Conservation (phyloP, 1,284 basidiomycete species). For the Tilletia caries region DNA sequence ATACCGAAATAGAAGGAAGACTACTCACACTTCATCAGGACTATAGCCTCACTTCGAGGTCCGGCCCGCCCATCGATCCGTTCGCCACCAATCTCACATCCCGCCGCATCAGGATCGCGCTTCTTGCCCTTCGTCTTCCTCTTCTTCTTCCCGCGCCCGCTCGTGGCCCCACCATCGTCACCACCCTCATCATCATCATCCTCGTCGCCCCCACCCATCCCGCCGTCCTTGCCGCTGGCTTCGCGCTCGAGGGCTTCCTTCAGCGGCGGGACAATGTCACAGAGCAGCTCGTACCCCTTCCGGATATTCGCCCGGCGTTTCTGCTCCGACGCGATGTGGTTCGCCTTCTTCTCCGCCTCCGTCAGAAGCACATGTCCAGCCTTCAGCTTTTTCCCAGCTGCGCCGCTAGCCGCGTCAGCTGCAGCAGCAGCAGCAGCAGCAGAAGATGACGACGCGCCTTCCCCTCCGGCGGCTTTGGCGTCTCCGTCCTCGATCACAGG, state of each 20-base stretch:
- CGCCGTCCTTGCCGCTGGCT: constrained; percentile 16
- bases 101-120: neutral
- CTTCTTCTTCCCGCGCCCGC: constrained; percentile 11
- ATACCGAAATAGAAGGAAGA: no score
- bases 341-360: constrained; percentile 81
- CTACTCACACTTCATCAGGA: constrained; percentile 4
- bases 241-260: constrained; percentile 56
- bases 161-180: constrained; percentile 17
- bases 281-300: constrained; percentile 79
- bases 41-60: constrained; percentile 8
- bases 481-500: constrained; percentile 10
- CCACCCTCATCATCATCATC: constrained; percentile 19
- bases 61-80: constrained; percentile 1
- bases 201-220: neutral
- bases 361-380: constrained; percentile 63
- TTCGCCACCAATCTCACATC: constrained; percentile 9
- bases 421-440: constrained; percentile 12
- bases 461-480: constrained; percentile 18
- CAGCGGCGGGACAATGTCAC: constrained; percentile 69
- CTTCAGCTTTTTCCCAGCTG: constrained; percentile 20
- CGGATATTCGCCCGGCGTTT: constrained; percentile 83
- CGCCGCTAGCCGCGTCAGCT: constrained; percentile 13
- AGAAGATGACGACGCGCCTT: constrained; percentile 13
- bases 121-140: neutral
- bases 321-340: constrained; percentile 88